Conservation (phyloP, 257 asterid species). For the Leonotis leonurus region DNA sequence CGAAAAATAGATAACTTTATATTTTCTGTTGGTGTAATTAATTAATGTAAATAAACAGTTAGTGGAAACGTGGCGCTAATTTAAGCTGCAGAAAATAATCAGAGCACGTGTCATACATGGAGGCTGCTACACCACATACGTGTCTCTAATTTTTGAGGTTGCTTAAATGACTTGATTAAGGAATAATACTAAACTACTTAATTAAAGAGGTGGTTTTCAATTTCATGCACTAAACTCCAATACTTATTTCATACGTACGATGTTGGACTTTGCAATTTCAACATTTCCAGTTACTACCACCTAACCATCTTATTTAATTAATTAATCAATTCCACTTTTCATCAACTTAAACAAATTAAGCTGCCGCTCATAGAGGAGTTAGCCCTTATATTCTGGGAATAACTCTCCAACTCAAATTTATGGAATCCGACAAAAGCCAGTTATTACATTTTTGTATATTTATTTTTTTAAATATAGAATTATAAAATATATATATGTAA, state of each 20-base stretch:
- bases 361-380: background rate
- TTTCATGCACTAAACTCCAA: constrained; percentile 31
- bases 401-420: background rate
- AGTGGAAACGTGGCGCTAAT: constrained; percentile 17
- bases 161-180: constrained; percentile 17
- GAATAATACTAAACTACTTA: too few relatives aligned
- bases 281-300: too few relatives aligned
- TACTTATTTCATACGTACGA: constrained; percentile 10
- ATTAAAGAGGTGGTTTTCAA: constrained; percentile 15
- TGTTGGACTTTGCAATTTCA: background rate
- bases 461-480: too few relatives aligned
- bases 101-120: constrained; percentile 13
- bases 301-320: too few relatives aligned
- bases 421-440: too few relatives aligned
- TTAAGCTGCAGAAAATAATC: background rate
- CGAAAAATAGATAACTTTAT: too few relatives aligned
- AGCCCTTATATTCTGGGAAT: background rate
- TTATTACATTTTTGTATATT: too few relatives aligned
- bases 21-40: background rate
- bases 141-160: background rate
- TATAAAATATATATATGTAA: too few relatives aligned
- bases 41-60: background rate
- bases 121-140: background rate
- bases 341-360: constrained; percentile 12
- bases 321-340: constrained; percentile 11